Conservation (phyloP, 2,329 filamentous ascomycete species). For the Cordyceps sp. region DNA sequence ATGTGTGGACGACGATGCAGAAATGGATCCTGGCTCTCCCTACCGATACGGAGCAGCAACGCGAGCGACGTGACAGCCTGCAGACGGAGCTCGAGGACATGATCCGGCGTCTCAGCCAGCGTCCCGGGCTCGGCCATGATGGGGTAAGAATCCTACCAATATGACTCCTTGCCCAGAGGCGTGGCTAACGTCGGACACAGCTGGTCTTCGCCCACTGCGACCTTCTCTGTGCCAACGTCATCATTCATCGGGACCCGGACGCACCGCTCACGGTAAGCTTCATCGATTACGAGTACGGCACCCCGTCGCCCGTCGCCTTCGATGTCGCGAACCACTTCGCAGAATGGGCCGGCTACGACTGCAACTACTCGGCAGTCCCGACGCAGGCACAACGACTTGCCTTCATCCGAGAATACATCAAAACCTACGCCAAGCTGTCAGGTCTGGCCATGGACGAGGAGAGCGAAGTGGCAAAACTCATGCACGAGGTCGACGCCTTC, state of each 20-base stretch:
- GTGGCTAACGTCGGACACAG: slow-evolving; percentile 18
- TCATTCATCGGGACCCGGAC: slow-evolving; percentile 41
- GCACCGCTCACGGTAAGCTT: slow-evolving; percentile 41
- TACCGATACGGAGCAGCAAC: slow-evolving; percentile 50
- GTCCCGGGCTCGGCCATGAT: slow-evolving; percentile 58
- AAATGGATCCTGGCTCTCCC: slow-evolving; percentile 89
- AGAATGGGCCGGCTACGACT: slow-evolving; percentile 95
- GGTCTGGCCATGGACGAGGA: slow-evolving; percentile 31
- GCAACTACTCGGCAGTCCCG: slow-evolving; percentile 72
- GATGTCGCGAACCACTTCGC: slow-evolving; percentile 97
- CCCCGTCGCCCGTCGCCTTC: slow-evolving; percentile 84
- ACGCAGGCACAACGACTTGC: slow-evolving; percentile 58
- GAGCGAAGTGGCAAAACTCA: slow-evolving; percentile 50
- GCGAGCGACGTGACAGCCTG: slow-evolving; percentile 47
- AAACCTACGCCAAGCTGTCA: slow-evolving; percentile 46
- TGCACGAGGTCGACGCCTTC: slow-evolving; percentile 70
- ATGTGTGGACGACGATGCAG: slow-evolving; percentile 88
- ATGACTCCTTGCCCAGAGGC: neutral
- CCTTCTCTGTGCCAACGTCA: slow-evolving; percentile 89
- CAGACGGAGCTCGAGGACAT: slow-evolving; percentile 61
- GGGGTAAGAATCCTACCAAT: slow-evolving; percentile 36
- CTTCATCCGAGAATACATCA: slow-evolving; percentile 74
- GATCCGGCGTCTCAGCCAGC: slow-evolving; percentile 54
- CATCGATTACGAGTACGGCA: slow-evolving; percentile 98
- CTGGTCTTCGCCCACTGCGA: slow-evolving; percentile 93